These are phyloP conservation scores for Boletellus ananiceps DNA, from an alignment of 768 basidiomycete genomes.

Conservation along the genomic window DNA sequence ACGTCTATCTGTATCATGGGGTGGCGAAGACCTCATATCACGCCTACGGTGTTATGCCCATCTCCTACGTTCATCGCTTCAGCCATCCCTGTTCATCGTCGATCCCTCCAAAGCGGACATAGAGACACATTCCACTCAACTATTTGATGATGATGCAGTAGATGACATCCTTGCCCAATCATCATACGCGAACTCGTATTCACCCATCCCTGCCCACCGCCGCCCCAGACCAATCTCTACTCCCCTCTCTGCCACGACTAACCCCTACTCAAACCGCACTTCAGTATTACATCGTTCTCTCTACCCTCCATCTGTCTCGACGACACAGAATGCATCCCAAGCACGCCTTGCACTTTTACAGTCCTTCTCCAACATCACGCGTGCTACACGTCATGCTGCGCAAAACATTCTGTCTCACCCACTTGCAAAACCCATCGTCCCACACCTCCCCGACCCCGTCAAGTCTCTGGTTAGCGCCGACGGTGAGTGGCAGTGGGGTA, in stretches of 20 bases:
- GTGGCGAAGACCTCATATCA: slow-evolving; percentile 80
- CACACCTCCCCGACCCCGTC: slow-evolving; percentile 94
- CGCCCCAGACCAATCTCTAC: slow-evolving; percentile 62
- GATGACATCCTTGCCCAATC: slow-evolving; percentile 83
- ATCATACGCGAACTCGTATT: slow-evolving; percentile 70
- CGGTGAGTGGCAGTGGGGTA: slow-evolving; percentile 91
- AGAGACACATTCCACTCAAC: slow-evolving; percentile 80
- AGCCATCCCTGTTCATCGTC: slow-evolving; percentile 81
- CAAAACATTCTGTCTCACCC: slow-evolving; percentile 95
- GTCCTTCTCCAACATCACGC: slow-evolving; percentile 91
- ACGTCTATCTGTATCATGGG: slow-evolving; percentile 59
- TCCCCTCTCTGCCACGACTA: slow-evolving; percentile 32
- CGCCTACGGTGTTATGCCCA: slow-evolving; percentile 75
- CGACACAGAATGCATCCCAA: slow-evolving; percentile 55
- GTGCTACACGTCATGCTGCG: slow-evolving; percentile 88
- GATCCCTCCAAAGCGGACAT: slow-evolving; percentile 93
- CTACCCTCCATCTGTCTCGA: slow-evolving; percentile 46
- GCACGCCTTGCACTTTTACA: slow-evolving; percentile 82
- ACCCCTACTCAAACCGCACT: slow-evolving; percentile 60
- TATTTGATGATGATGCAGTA: slow-evolving; percentile 83
- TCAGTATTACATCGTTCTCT: slow-evolving; percentile 82
- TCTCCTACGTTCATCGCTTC: slow-evolving; percentile 79
- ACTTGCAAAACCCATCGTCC: slow-evolving; percentile 91
- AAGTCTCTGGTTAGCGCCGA: slow-evolving; percentile 83
- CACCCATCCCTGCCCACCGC: slow-evolving; percentile 80